Evolutionary conservation across 331 rosid species (phyloP).

Genomic region (Rhamnella rubrinervis): DNA sequence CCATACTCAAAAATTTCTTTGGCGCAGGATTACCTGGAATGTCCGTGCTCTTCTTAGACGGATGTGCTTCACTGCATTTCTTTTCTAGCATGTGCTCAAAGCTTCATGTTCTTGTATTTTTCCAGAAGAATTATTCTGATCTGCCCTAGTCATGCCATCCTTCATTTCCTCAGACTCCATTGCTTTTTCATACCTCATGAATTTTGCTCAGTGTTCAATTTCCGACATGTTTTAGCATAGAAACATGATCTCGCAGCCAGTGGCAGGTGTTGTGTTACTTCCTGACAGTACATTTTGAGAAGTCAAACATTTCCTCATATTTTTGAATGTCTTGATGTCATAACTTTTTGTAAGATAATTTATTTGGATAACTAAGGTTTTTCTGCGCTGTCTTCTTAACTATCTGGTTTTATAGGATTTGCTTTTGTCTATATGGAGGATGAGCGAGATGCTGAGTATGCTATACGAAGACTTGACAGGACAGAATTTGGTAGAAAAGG

Average conservation of each 20-base stretch:
- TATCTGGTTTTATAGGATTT: constrained; percentile 50
- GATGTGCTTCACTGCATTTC: constrained; percentile 82
- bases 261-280: constrained; percentile 87
- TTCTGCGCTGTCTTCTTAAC: constrained; percentile 33
- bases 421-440: constrained; percentile 91
- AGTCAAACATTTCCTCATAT: constrained; percentile 27
- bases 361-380: constrained; percentile 5
- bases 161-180: constrained; percentile 74
- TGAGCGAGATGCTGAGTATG: constrained; percentile 83
- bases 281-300: constrained; percentile 40
- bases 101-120: constrained; percentile 73
- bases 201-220: constrained; percentile 84
- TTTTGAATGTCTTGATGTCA: constrained; percentile 16
- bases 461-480: constrained; percentile 81
- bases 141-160: constrained; percentile 76
- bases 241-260: constrained; percentile 64
- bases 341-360: constrained; percentile 3
- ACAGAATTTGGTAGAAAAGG: constrained; percentile 88
- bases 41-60: constrained; percentile 84
- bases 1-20: constrained; percentile 80
- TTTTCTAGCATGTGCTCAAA: constrained; percentile 76
- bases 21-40: constrained; percentile 93
- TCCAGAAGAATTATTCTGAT: constrained; percentile 72
- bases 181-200: constrained; percentile 90
- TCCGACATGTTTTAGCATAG: constrained; percentile 83